A percentile compares a stretch with the other conserved stretches of the same genome.
Evolutionary conservation across 306 rosid genomes (phyloP).

Genomic region (Datisca glomerata): DNA sequence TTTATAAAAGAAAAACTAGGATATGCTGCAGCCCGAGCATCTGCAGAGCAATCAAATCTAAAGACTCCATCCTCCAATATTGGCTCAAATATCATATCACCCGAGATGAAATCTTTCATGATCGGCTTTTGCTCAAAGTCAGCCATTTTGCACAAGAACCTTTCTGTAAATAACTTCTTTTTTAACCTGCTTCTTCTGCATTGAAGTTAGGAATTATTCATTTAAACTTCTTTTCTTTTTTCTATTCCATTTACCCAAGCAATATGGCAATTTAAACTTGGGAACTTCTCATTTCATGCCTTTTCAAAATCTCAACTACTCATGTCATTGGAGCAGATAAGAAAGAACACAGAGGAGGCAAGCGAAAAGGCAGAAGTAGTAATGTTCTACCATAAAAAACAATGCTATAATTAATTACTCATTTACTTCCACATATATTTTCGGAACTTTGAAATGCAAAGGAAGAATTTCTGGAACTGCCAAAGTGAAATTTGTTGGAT

Average conservation of each 20-base stretch:
- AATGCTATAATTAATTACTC: too few relatives aligned
- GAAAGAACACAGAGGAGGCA: too few relatives aligned
- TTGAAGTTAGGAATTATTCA: neutral
- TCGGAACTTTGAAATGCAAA: too few relatives aligned
- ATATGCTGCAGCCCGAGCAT: conserved; percentile 48
- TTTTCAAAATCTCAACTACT: too few relatives aligned
- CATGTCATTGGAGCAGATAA: too few relatives aligned
- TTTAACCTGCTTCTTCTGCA: conserved; percentile 34
- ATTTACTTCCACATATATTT: too few relatives aligned
- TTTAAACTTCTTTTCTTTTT: too few relatives aligned
- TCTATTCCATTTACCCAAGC: neutral
- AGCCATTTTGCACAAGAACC: conserved; percentile 38
- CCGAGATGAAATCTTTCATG: conserved; percentile 27
- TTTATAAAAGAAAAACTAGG: conserved; percentile 68
- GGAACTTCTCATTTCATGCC: too few relatives aligned
- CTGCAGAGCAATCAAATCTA: conserved; percentile 72
- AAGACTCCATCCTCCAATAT: conserved; percentile 69
- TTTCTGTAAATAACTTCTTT: conserved; percentile 21
- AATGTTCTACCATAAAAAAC: too few relatives aligned
- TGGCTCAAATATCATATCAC: conserved; percentile 63
- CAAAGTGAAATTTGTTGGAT: too few relatives aligned
- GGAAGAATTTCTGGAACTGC: too few relatives aligned
- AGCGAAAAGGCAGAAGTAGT: too few relatives aligned
- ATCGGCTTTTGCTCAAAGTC: conserved; percentile 18
- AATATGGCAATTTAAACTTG: neutral